Base-by-base conservation (phyloP, 495 filamentous ascomycete genomes). In the Penicillium atrosanguineum region DNA sequence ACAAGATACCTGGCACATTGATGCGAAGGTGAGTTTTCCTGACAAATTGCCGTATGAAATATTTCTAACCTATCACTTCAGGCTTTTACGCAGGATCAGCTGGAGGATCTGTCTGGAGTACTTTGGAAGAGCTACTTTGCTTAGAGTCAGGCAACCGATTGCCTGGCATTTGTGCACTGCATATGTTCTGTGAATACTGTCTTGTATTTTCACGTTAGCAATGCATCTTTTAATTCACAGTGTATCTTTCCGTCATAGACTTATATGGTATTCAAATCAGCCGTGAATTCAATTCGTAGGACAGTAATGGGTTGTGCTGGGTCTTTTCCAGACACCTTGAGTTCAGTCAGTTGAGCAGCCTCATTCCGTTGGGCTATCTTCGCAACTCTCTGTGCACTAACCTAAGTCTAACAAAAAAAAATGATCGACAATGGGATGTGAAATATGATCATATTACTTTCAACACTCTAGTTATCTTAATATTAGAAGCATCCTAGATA, bases 71-170 rank as follows among this genome's bases (percentile, higher is more conserved):
- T 48, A 43, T 63, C 36, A 4, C 15, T 45, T 6, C 61, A 97
- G 93, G 92, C 90, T 44, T 98, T 98, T 62, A 89, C 89, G 2
- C 71, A 83, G 18, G 93, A 97, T 59, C 94, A 98, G 63, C 79
- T 97, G 1, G 94, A 96, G 68, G 93, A 97, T 68, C 74, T 98
- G 19, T 92, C 96, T 60, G 94, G 94, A 40, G 95, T 97, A 36
- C 77, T 99, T 51, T 99, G 95, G 95, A 97, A 97, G 85, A 96
- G 91, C 65, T 99, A 99, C 67, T 99, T 97, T 77, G 94, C 94
- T 50, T 97, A 79, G 42, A 38, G 25, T 37, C 28, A 48, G 12
- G 5, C 14, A 9, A 8, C 20, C 7, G 9, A 40, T 20, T 6
- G 38, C 16, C 19, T 40, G 6, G 38, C 6, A 20, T 7, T 19